Evolutionary conservation across 805 yeast genomes (phyloP).

Genomic region (Teunomyces funiuensis): DNA sequence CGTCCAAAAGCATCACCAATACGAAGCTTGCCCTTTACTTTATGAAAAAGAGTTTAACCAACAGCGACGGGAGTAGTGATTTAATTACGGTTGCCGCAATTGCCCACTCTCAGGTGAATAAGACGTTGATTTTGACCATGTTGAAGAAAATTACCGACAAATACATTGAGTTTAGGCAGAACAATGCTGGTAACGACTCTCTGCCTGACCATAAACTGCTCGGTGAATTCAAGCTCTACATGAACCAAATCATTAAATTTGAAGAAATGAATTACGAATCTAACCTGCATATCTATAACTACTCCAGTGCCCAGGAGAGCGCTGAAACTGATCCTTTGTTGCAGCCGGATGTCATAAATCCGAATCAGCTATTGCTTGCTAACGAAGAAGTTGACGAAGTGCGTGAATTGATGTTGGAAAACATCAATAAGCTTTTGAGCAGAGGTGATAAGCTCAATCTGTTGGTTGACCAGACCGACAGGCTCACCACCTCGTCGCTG

Average conservation of each 20-base stretch:
- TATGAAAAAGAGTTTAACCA: conserved; percentile 45
- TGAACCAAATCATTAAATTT: conserved; percentile 55
- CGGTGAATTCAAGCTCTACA: conserved; percentile 54
- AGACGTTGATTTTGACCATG: conserved; percentile 46
- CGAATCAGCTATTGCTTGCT: conserved; percentile 40
- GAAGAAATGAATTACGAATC: conserved; percentile 49
- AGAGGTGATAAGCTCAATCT: conserved; percentile 76
- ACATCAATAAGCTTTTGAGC: conserved; percentile 66
- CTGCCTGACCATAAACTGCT: conserved; percentile 16
- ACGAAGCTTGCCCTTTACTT: conserved; percentile 43
- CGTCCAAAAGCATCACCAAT: conserved; percentile 25
- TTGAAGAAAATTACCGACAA: conserved; percentile 52
- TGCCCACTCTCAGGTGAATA: conserved; percentile 44
- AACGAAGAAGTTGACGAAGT: conserved; percentile 64
- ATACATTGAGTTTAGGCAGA: conserved; percentile 41
- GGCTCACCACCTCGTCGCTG: conserved; percentile 63
- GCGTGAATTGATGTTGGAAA: conserved; percentile 66
- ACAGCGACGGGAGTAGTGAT: conserved; percentile 46
- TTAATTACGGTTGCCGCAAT: conserved; percentile 52
- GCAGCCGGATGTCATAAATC: conserved; percentile 26
- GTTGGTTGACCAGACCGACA: conserved; percentile 77
- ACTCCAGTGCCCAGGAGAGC: conserved; percentile 18
- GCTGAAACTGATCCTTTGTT: conserved; percentile 18
- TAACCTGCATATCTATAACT: conserved; percentile 35
- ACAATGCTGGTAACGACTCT: conserved; percentile 6